Evolutionary conservation across 495 filamentous ascomycete genomes (phyloP).

Genomic region (Aspergillus biplanus): DNA sequence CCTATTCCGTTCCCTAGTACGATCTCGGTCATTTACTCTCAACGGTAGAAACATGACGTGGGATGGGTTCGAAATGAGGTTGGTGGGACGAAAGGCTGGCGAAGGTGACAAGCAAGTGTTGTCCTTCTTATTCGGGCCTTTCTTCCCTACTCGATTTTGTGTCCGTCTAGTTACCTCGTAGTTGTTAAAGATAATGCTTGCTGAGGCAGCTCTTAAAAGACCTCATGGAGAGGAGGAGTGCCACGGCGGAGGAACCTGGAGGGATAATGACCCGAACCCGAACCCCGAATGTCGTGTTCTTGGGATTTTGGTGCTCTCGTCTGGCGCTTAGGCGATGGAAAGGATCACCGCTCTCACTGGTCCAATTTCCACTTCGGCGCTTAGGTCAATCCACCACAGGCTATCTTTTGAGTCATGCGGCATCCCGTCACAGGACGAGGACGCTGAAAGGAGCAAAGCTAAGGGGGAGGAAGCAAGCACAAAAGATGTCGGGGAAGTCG

Average conservation of each 20-base stretch:
- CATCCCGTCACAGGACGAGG: conserved; percentile 28
- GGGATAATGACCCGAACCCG: neutral
- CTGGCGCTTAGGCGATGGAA: conserved; percentile 42
- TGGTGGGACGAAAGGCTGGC: conserved; percentile 33
- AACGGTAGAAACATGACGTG: conserved; percentile 48
- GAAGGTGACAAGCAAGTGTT: conserved; percentile 21
- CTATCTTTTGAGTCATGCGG: conserved; percentile 28
- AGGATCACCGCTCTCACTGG: conserved; percentile 31
- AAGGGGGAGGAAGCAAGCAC: conserved; percentile 6
- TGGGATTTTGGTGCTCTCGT: conserved; percentile 25
- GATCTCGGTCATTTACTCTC: conserved; percentile 47
- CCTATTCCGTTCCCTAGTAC: conserved; percentile 35
- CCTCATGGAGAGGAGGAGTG: conserved; percentile 12
- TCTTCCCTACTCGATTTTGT: conserved; percentile 21
- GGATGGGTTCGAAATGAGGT: conserved; percentile 35
- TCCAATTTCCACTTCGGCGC: conserved; percentile 27
- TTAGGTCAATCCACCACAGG: conserved; percentile 30
- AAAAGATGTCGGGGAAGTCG: conserved; percentile 1
- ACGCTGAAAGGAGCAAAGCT: neutral
- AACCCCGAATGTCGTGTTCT: conserved; percentile 11
- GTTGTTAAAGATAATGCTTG: conserved; percentile 13
- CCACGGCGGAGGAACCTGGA: conserved; percentile 10
- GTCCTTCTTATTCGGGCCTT: conserved; percentile 16
- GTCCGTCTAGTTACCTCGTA: conserved; percentile 33
- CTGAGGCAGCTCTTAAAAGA: conserved; percentile 13